A percentile compares a stretch with the other conserved stretches of the same genome.
These are phyloP conservation scores for Lactarius deliciosus DNA, from an alignment of 768 basidiomycete genomes.

Conservation along the genomic window DNA sequence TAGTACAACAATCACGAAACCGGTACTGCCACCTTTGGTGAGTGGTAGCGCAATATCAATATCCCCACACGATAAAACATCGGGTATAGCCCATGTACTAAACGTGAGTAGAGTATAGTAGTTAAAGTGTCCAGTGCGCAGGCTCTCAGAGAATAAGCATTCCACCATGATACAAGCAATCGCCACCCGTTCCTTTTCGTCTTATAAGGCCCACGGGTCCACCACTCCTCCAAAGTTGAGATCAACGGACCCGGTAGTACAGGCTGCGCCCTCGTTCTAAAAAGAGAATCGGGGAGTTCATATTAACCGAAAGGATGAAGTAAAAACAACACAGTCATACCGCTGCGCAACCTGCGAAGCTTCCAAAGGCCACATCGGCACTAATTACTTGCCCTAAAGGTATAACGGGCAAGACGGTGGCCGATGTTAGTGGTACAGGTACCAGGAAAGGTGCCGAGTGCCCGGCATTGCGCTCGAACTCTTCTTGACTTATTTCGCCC, in stretches of 20 bases:
- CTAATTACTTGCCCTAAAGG: constrained; percentile 12
- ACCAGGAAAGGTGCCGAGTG: constrained; percentile 20
- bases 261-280: constrained; percentile 19
- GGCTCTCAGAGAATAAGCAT: background rate
- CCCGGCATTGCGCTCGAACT: constrained; percentile 19
- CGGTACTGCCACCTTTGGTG: background rate
- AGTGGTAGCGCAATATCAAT: background rate
- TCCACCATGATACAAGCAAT: background rate
- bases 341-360: constrained; percentile 23
- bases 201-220: background rate
- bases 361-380: background rate
- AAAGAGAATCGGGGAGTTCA: background rate
- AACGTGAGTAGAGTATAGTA: too few species aligned
- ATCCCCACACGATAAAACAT: background rate
- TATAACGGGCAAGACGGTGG: background rate
- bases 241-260: constrained; percentile 13
- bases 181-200: background rate
- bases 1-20: background rate
- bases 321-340: background rate
- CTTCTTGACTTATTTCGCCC: constrained; percentile 21
- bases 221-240: background rate
- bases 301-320: background rate
- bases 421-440: constrained; percentile 12
- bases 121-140: too few species aligned
- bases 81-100: background rate